These are phyloP conservation scores for Phytophthora quininea DNA, from an alignment of 352 stramenopile genomes.

Conservation along the genomic window DNA sequence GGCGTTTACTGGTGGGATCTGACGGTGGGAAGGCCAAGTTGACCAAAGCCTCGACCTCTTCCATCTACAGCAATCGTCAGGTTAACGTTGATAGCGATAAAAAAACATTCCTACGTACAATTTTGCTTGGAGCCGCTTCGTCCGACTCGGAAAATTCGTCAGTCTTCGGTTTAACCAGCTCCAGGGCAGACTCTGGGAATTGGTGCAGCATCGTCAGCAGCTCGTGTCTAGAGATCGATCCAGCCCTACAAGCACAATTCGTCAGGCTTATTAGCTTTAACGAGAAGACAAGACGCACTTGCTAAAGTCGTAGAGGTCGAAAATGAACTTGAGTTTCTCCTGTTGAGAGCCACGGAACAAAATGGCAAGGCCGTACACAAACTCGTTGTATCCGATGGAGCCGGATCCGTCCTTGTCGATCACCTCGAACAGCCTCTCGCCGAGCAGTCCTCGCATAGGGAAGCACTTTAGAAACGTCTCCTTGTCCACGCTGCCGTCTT, in stretches of 20 bases:
- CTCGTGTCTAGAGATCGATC: conserved; percentile 87
- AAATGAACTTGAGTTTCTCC: conserved; percentile 94
- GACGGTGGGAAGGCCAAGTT: conserved; percentile 69
- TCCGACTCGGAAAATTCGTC: conserved; percentile 20
- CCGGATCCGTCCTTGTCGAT: conserved; percentile 92
- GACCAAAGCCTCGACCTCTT: conserved; percentile 86
- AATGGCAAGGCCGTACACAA: conserved; percentile 90
- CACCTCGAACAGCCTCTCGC: conserved; percentile 92
- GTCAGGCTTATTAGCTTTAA: neutral
- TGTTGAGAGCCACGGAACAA: conserved; percentile 84
- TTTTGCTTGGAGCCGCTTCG: conserved; percentile 19
- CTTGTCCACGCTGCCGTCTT: conserved; percentile 89
- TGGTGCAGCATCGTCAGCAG: conserved; percentile 88
- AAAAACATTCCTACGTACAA: conserved; percentile 18
- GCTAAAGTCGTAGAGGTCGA: conserved; percentile 93
- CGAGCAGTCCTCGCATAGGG: conserved; percentile 88
- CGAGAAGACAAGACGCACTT: conserved; percentile 41
- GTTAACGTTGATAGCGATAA: no score
- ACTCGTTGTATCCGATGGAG: conserved; percentile 92
- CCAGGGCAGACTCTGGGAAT: conserved; percentile 75
- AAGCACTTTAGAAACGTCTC: conserved; percentile 95
- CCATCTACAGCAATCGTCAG: conserved; percentile 32
- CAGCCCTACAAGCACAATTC: conserved; percentile 48
- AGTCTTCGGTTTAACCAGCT: conserved; percentile 55
- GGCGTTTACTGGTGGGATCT: conserved; percentile 48